Base-by-base conservation (phyloP, 1,284 basidiomycete genomes). In the Cerrena zonata region DNA sequence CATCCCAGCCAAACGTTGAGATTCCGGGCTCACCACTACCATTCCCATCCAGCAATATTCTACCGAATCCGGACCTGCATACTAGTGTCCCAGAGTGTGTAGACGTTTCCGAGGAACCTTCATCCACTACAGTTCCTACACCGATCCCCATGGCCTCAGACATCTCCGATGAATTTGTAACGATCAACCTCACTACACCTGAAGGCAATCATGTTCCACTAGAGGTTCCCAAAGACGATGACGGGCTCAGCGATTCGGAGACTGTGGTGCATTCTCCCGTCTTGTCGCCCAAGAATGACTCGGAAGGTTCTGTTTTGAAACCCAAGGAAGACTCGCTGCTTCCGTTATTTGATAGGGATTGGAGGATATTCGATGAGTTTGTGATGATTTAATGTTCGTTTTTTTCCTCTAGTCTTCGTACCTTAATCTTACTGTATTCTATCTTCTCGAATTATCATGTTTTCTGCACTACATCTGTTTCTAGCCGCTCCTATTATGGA, bases 371-470 rank as follows among this genome's bases (percentile, higher is more conserved):
- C 12, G 24, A 44, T 18, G 42, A 44, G 12, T 44, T 44, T 44
- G 25, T 44, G 5, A 44, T 44, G 42, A 22, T 44, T 22, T 44
- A 18, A 44, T 44, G 19, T 18, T 44, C n/a, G n/a, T n/a, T n/a
- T n/a, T n/a, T n/a, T n/a, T n/a, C n/a, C n/a, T n/a, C n/a, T n/a
- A n/a, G n/a, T n/a, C n/a, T n/a, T n/a, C n/a, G n/a, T n/a, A n/a
- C n/a, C n/a, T n/a, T n/a, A n/a, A n/a, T n/a, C n/a, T n/a, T n/a
- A n/a, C n/a, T n/a, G n/a, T n/a, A n/a, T n/a, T n/a, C n/a, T n/a
- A n/a, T n/a, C n/a, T n/a, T n/a, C n/a, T n/a, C n/a, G n/a, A n/a
- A n/a, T n/a, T n/a, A n/a, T n/a, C n/a, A n/a, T n/a, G n/a, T n/a
- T n/a, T n/a, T n/a, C n/a, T n/a, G n/a, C n/a, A n/a, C n/a, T n/a